phyloP scores from a whole-genome alignment of 2,329 filamentous ascomycete genomes.

The Trichophyton mentagrophytes region DNA sequence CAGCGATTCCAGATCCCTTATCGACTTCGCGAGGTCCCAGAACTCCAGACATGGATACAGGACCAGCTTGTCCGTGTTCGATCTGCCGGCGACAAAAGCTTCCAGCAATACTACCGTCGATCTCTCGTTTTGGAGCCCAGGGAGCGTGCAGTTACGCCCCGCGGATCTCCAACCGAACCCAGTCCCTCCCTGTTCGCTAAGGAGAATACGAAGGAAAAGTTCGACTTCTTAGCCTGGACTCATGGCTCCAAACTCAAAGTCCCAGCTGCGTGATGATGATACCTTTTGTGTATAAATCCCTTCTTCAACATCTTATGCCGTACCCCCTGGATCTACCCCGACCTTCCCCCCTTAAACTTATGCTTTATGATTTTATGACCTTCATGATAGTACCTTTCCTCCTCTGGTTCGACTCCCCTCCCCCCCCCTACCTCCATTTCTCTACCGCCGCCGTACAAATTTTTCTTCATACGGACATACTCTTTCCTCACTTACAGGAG shows the following conservation, averaged over 20 bases:
- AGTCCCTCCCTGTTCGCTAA: conserved; percentile 21
- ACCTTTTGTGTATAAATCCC: no score
- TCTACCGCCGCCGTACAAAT: neutral
- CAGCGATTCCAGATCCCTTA: conserved; percentile 96
- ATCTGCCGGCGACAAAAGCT: conserved; percentile 47
- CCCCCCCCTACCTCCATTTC: neutral
- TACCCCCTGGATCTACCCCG: conserved; percentile 10
- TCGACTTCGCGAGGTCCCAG: conserved; percentile 64
- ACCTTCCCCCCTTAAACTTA: neutral
- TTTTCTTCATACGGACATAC: neutral
- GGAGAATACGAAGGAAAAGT: conserved; percentile 37
- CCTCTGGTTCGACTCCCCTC: neutral
- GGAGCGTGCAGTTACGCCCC: conserved; percentile 20
- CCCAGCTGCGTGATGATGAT: conserved; percentile 19
- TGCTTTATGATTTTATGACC: conserved; percentile 16
- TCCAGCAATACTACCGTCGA: conserved; percentile 63
- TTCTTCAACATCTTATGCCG: conserved; percentile 3
- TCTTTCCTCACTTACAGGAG: neutral
- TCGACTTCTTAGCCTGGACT: conserved; percentile 42
- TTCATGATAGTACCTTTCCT: conserved; percentile 6
- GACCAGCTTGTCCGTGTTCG: conserved; percentile 67
- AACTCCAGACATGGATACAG: conserved; percentile 88
- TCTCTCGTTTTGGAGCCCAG: conserved; percentile 68
- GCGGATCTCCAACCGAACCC: conserved; percentile 16
- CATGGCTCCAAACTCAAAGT: conserved; percentile 33